Evolutionary conservation across 495 filamentous ascomycete species (phyloP).

Genomic region (Podospora anserina): DNA sequence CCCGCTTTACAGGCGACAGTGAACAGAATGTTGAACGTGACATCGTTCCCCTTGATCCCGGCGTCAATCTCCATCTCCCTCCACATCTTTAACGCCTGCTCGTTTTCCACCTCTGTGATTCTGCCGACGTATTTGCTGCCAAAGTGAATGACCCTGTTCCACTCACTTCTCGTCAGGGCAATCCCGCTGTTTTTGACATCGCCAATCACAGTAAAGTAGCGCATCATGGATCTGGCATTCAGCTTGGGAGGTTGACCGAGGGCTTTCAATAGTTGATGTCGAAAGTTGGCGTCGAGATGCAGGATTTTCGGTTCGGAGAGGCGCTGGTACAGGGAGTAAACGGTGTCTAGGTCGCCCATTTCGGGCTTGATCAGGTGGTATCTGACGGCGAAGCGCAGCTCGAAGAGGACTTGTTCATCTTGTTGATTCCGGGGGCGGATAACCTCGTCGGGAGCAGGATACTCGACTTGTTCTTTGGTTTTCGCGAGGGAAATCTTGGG

Average conservation of each 20-base stretch:
- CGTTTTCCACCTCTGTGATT: slow-evolving; percentile 61
- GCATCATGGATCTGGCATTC: slow-evolving; percentile 60
- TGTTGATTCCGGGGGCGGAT: slow-evolving; percentile 24
- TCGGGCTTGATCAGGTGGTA: slow-evolving; percentile 32
- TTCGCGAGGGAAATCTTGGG: slow-evolving; percentile 45
- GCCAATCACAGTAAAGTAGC: slow-evolving; percentile 77
- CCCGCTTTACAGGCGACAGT: slow-evolving; percentile 80
- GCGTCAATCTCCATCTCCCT: slow-evolving; percentile 79
- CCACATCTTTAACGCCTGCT: slow-evolving; percentile 77
- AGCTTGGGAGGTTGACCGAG: slow-evolving; percentile 62
- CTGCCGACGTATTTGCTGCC: slow-evolving; percentile 65
- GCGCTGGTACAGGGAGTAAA: slow-evolving; percentile 44
- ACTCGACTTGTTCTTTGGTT: slow-evolving; percentile 42
- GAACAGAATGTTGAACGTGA: slow-evolving; percentile 90
- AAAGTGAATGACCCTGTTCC: slow-evolving; percentile 80
- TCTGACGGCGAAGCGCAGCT: slow-evolving; percentile 34
- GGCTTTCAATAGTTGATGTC: slow-evolving; percentile 63
- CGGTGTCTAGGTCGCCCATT: slow-evolving; percentile 34
- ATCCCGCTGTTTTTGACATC: slow-evolving; percentile 71
- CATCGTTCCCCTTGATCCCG: slow-evolving; percentile 58
- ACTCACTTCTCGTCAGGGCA: slow-evolving; percentile 62
- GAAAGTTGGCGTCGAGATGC: slow-evolving; percentile 54
- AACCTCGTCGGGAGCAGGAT: slow-evolving; percentile 41
- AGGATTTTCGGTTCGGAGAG: slow-evolving; percentile 61
- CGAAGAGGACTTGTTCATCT: slow-evolving; percentile 25